Conservation (phyloP, 2,329 filamentous ascomycete genomes). For the Sphaerulina musiva region DNA sequence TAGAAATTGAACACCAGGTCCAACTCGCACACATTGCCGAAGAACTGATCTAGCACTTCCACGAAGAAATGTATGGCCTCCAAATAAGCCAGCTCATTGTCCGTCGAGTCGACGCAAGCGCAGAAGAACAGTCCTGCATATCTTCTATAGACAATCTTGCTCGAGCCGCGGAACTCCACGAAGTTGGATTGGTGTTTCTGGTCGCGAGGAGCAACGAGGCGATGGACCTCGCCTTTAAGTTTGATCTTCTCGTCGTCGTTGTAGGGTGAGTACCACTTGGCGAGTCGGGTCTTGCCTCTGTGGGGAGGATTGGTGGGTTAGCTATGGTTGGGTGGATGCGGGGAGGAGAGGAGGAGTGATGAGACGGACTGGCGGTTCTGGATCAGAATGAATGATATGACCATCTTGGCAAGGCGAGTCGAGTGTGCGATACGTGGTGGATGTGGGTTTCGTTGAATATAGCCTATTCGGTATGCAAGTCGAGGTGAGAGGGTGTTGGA, state of each 20-base stretch:
- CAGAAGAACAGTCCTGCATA: constrained; percentile 99
- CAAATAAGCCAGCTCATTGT: constrained; percentile 93
- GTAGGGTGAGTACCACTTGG: constrained; percentile 98
- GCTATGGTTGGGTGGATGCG: constrained; percentile 12
- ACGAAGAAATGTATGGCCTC: constrained; percentile 99
- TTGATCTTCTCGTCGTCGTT: constrained; percentile 99
- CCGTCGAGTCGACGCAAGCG: constrained; percentile 96
- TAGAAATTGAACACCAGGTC: constrained; percentile 75
- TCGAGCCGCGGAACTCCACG: constrained; percentile 79
- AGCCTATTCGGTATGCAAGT: not conserved
- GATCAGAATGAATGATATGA: constrained; percentile 83
- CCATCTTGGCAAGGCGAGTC: constrained; percentile 36
- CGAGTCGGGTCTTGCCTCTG: constrained; percentile 95
- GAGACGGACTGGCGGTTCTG: constrained; percentile 71
- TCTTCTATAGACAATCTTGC: constrained; percentile 94
- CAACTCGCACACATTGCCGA: constrained; percentile 97
- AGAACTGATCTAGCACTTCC: constrained; percentile 96
- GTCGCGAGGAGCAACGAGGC: constrained; percentile 92
- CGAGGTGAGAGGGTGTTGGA: not conserved
- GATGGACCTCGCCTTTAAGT: constrained; percentile 98
- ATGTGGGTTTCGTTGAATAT: not conserved
- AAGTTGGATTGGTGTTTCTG: constrained; percentile 99
- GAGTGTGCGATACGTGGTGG: not conserved
- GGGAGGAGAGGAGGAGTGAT: not conserved
- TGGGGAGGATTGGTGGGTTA: constrained; percentile 11